Conservation (phyloP, 192 early-diverging fungal species). For the Backusella tuberculispora region DNA sequence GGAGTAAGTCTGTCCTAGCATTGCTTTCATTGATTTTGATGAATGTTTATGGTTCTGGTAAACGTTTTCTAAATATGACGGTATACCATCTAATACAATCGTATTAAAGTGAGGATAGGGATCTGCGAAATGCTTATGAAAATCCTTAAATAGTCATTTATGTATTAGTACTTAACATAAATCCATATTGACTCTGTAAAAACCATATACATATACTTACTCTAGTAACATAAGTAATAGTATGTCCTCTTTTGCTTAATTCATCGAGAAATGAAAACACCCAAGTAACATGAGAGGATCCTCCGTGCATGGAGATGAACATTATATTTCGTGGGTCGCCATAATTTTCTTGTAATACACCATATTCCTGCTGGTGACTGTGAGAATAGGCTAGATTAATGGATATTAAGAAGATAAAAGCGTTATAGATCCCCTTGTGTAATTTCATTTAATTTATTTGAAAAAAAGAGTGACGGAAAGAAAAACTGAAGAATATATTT, state of each 20-base stretch:
- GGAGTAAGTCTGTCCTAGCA: neutral
- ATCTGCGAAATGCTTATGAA: slow-evolving; percentile 16
- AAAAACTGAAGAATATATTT: neutral
- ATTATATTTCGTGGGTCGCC: neutral
- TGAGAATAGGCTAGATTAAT: neutral
- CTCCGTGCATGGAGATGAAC: slow-evolving; percentile 12
- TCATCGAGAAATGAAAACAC: slow-evolving; percentile 30
- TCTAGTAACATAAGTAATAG: slow-evolving; percentile 18
- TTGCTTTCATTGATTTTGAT: slow-evolving; percentile 9
- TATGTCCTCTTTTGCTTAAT: slow-evolving; percentile 26
- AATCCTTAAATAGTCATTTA: neutral
- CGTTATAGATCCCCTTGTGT: neutral
- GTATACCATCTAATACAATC: slow-evolving; percentile 6
- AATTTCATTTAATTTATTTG: neutral
- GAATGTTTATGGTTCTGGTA: neutral
- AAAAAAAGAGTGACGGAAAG: neutral
- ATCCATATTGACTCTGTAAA: neutral
- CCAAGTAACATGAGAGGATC: slow-evolving; percentile 35
- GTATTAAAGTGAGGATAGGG: slow-evolving; percentile 23
- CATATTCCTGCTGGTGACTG: neutral
- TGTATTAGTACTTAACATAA: neutral
- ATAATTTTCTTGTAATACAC: neutral
- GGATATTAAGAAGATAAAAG: neutral
- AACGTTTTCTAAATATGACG: neutral
- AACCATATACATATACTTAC: neutral